These are phyloP conservation scores for Epithele typhae DNA, from an alignment of 768 basidiomycete species.

Conservation along the genomic window DNA sequence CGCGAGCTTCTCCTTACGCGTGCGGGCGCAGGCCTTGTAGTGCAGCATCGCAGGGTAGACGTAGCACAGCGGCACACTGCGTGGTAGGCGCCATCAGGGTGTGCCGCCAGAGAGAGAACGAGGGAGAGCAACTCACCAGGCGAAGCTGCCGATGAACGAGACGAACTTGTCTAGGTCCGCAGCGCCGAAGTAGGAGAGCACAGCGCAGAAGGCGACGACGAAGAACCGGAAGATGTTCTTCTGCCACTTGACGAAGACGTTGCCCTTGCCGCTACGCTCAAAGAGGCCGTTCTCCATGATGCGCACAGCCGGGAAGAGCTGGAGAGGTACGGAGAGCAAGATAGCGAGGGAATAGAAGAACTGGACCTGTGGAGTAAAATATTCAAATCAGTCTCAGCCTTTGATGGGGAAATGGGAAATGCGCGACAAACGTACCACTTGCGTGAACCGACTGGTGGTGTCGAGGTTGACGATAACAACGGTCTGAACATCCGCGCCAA, in stretches of 20 bases:
- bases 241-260: constrained; percentile 85
- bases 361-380: constrained; percentile 67
- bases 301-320: constrained; percentile 96
- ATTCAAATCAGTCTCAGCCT: too few relatives aligned
- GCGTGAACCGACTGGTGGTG: constrained; percentile 76
- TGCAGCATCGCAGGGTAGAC: constrained; percentile 94
- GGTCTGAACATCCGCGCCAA: constrained; percentile 83
- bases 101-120: too few relatives aligned
- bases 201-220: constrained; percentile 76
- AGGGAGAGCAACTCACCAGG: constrained; percentile 57
- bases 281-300: constrained; percentile 97
- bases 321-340: constrained; percentile 85
- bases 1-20: constrained; percentile 53
- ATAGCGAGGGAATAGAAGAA: constrained; percentile 92
- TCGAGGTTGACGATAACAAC: constrained; percentile 95
- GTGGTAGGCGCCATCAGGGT: background rate
- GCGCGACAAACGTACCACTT: constrained; percentile 52
- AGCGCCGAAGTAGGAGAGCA: constrained; percentile 78
- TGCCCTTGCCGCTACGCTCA: constrained; percentile 77
- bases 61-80: constrained; percentile 88
- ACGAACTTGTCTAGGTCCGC: constrained; percentile 95
- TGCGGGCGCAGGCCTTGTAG: constrained; percentile 79
- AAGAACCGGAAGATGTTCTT: constrained; percentile 88
- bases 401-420: constrained; percentile 19
- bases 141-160: constrained; percentile 87